These are phyloP conservation scores for Mangifera indica DNA, from an alignment of 345 rosid species.

Conservation along the genomic window DNA sequence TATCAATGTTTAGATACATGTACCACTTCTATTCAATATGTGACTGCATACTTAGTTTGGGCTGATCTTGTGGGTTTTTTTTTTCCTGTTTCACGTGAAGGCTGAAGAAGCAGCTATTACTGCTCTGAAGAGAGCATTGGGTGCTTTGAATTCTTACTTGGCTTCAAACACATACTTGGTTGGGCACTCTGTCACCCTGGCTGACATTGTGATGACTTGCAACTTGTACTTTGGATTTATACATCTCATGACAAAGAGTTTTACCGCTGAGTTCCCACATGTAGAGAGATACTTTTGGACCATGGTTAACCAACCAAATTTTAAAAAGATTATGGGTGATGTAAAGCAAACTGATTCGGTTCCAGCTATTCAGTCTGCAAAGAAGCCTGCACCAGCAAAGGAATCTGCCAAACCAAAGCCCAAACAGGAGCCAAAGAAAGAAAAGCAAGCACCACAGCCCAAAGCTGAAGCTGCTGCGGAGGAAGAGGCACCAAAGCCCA, in stretches of 20 bases:
- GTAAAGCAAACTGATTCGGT: constrained; percentile 75
- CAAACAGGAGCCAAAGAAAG: constrained; percentile 67
- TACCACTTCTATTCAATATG: not conserved
- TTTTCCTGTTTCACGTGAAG: constrained; percentile 44
- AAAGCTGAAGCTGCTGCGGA: constrained; percentile 36
- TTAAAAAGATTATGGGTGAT: constrained; percentile 79
- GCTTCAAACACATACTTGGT: constrained; percentile 82
- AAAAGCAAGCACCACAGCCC: constrained; percentile 45
- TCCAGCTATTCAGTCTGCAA: constrained; percentile 46
- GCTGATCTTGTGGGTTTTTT: not conserved
- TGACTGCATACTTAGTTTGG: not conserved
- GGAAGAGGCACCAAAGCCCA: constrained; percentile 81
- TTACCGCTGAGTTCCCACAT: constrained; percentile 87
- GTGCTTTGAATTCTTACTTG: constrained; percentile 68
- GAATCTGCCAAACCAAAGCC: constrained; percentile 69
- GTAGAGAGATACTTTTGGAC: constrained; percentile 99
- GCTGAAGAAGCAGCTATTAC: constrained; percentile 78
- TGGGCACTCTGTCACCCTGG: constrained; percentile 84
- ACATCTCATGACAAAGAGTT: constrained; percentile 62
- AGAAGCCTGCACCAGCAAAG: constrained; percentile 65
- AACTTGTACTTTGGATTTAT: constrained; percentile 59
- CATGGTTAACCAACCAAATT: constrained; percentile 82
- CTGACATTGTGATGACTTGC: constrained; percentile 78
- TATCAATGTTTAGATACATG: not conserved
- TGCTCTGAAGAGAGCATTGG: constrained; percentile 75